Conservation (phyloP, 192 early-diverging fungal genomes). For the Kappamyces sp. region DNA sequence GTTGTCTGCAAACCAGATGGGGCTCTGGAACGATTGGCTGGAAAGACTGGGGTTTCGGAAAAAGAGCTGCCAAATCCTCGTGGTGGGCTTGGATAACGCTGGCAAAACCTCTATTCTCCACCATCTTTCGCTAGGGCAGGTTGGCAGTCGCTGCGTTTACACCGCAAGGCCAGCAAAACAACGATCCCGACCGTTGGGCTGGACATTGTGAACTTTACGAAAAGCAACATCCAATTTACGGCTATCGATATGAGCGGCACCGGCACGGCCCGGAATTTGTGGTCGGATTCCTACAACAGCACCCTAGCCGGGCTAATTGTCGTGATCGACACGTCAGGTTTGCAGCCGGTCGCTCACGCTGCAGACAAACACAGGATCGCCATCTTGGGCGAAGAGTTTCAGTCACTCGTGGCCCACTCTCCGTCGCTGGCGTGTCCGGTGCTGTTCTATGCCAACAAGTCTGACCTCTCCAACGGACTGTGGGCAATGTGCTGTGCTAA, state of each 20-base stretch:
- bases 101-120: constrained; percentile 9
- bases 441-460: constrained; percentile 6
- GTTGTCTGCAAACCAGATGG: neutral
- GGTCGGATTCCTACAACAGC: neutral
- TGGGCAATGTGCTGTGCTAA: neutral
- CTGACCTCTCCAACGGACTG: neutral
- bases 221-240: neutral
- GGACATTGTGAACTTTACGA: neutral
- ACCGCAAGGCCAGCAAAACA: neutral
- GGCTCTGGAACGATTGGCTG: neutral
- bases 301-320: neutral
- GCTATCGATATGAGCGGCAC: constrained; percentile 2
- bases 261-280: neutral
- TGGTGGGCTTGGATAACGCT: constrained; percentile 10
- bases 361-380: constrained; percentile 13
- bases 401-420: neutral
- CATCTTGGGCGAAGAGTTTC: neutral
- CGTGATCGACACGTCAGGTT: neutral
- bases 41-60: neutral
- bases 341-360: neutral
- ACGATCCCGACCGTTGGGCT: constrained; percentile 10
- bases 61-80: neutral
- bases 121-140: neutral
- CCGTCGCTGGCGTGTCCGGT: constrained; percentile 3
- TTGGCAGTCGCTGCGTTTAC: neutral